Base-by-base conservation (phyloP, 306 rosid species). In the Cucumis hystrix region DNA sequence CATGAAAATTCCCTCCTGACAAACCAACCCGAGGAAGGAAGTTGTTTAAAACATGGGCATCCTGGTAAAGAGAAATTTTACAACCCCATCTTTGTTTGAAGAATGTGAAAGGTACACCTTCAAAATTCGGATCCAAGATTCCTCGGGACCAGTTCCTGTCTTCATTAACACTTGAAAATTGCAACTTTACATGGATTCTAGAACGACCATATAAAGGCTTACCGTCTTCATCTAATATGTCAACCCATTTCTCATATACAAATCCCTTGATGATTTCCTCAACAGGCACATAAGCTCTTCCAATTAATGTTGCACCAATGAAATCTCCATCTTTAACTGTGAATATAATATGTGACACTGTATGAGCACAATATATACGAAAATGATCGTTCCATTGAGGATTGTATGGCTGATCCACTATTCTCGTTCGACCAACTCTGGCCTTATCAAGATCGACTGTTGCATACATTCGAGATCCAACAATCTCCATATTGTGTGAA, bases 401-500 rank as follows among this genome's bases (percentile, higher is more conserved):
- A 20, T 78, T 67, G 25, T 72, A 57, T 18, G 90, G 79, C 21
- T 83, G 76, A 49, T 84, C 72, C 43, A 78, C 21, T 16, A 82
- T 81, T 75, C 87, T 82, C 0, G 96, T 95, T 12, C 85, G 57
- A 3, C 83, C 90, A 18, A 86, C 91, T 43, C 96, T 83, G 4
- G 92, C 92, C 75, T 83, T 90, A 17, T 87, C 99, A 47, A 92
- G 82, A 88, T 95, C 97, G 52, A 95, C 85, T 49, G 96, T 86
- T 78, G 99, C 96, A 82, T 95, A 90, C 35, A 90, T 85, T 79
- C 86, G 82, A 11, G 89, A 79, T 35, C 93, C 97, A 55, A 83
- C 85, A 75, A 90, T 83, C 97, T 95, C 60, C 82, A 74, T 79
- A 37, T 66, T 59, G 56, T 54, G 68, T 74, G 40, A 74, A 33